Evolutionary conservation across 805 yeast species (phyloP).

Genomic region (Dipodascus albidus): DNA sequence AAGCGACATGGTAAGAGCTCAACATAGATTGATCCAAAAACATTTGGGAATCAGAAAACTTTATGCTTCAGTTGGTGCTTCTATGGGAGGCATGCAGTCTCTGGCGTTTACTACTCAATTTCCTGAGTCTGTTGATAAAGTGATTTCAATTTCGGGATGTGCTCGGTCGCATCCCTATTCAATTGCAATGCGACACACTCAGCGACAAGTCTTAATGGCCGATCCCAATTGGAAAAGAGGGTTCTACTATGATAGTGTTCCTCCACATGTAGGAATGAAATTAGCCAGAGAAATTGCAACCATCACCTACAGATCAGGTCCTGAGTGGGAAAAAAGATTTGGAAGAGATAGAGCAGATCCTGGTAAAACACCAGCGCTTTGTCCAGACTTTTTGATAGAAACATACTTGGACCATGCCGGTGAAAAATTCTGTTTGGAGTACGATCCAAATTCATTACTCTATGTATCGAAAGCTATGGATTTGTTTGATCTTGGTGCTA

Average conservation of each 20-base stretch:
- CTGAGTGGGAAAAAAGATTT: slow-evolving; percentile 92
- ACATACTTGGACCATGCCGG: slow-evolving; percentile 93
- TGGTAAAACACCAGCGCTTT: slow-evolving; percentile 65
- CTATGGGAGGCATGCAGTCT: slow-evolving; percentile 99
- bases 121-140: slow-evolving; percentile 59
- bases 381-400: slow-evolving; percentile 89
- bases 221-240: slow-evolving; percentile 95
- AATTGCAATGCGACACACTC: slow-evolving; percentile 87
- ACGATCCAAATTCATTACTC: slow-evolving; percentile 80
- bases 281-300: slow-evolving; percentile 90
- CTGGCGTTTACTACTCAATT: slow-evolving; percentile 79
- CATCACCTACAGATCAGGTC: slow-evolving; percentile 88
- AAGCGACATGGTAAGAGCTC: slow-evolving; percentile 87
- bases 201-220: slow-evolving; percentile 85
- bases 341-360: slow-evolving; percentile 84
- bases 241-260: slow-evolving; percentile 62
- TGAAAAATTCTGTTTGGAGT: slow-evolving; percentile 82
- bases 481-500: slow-evolving; percentile 63
- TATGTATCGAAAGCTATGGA: slow-evolving; percentile 94
- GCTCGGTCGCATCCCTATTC: slow-evolving; percentile 91
- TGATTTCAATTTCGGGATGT: slow-evolving; percentile 81
- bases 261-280: slow-evolving; percentile 94
- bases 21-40: slow-evolving; percentile 51
- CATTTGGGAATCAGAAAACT: slow-evolving; percentile 53
- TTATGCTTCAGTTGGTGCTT: slow-evolving; percentile 76